Conservation (phyloP, 78 protist genomes). For the Tieghemostelium lacteum region DNA sequence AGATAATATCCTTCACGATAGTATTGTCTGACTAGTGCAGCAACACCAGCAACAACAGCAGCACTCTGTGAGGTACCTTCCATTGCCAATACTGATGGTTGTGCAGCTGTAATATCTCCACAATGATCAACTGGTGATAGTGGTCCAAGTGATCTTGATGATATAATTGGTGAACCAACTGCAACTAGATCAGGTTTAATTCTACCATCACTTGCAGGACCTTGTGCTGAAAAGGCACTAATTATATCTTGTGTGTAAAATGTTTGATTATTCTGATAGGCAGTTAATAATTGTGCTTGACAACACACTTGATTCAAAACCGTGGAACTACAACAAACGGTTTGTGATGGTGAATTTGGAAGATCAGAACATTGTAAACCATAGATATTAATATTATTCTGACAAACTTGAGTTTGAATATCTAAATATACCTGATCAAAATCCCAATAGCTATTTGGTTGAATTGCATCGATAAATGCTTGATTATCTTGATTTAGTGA, state of each 20-base stretch:
- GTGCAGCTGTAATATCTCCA: not conserved
- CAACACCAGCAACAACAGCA: slow-evolving; percentile 5
- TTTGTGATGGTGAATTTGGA: not conserved
- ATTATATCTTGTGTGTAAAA: not conserved
- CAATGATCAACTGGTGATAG: slow-evolving; percentile 12
- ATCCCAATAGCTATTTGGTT: slow-evolving; percentile 23
- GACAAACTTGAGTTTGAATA: not conserved
- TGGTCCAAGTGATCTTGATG: slow-evolving; percentile 16
- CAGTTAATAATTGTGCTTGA: not conserved
- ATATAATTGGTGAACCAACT: slow-evolving; percentile 38
- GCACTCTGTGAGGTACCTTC: slow-evolving; percentile 36
- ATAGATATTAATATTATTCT: not conserved
- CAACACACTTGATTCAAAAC: slow-evolving; percentile 3
- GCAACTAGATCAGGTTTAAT: slow-evolving; percentile 67
- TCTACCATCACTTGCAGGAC: slow-evolving; percentile 62
- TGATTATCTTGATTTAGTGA: slow-evolving; percentile 1
- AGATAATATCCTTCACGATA: slow-evolving; percentile 22
- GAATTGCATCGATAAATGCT: not conserved
- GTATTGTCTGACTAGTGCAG: slow-evolving; percentile 31
- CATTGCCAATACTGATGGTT: slow-evolving; percentile 13
- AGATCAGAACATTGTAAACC: not conserved
- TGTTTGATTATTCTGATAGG: slow-evolving; percentile 1
- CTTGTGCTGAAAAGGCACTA: slow-evolving; percentile 12
- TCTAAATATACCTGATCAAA: slow-evolving; percentile 1
- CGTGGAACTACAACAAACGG: not conserved